Evolutionary conservation across 495 filamentous ascomycete genomes (phyloP), one percentile per base, ranked within the genome.

Genomic region (Bombardia bombarda): DNA sequence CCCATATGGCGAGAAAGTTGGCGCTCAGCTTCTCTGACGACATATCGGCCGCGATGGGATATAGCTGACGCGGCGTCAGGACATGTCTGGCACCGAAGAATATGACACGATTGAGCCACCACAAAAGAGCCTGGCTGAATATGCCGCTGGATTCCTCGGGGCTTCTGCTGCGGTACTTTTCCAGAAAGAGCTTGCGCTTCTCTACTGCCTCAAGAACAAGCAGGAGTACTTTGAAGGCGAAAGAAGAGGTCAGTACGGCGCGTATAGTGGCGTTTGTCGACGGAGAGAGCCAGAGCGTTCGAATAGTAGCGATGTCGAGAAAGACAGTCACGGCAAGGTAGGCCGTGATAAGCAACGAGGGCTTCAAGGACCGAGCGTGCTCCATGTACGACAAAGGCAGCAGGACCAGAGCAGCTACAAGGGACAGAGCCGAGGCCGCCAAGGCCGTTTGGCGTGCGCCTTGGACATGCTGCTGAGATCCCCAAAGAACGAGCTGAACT

Each of bases 81-180:
- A 65, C 18, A 6, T 60, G 66, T 3, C 42, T 56, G 46, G 67
- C 75, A 0, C 77, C 77, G 9, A 40, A 55, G 23, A 60, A 49
- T 40, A 84, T 74, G 4, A 83, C 47, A 9, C 54, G 56, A 46
- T 78, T 80, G 42, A 82, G 58, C 79, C 80, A 84, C 50, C 60
- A 74, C 51, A 82, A 80, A 3, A 78, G 56, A 1, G 55, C 60
- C 14, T 62, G 64, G 44, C 63, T 72, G 42, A 72, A 77, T 7
- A 79, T 57, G 0, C 79, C 72, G 23, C 60, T 68, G 0, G 67
- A 75, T 12, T 70, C 71, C 46, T 85, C 81, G 0, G 75, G 75
- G 32, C 45, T 47, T 5, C 30, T 16, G 10, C 31, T 31, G 3
- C 24, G 34, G 32, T 23, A 33, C 30, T 24, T 21, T 18, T 24